These are phyloP conservation scores for Extremus antarcticus DNA, from an alignment of 495 filamentous ascomycete genomes.

Conservation along the genomic window DNA sequence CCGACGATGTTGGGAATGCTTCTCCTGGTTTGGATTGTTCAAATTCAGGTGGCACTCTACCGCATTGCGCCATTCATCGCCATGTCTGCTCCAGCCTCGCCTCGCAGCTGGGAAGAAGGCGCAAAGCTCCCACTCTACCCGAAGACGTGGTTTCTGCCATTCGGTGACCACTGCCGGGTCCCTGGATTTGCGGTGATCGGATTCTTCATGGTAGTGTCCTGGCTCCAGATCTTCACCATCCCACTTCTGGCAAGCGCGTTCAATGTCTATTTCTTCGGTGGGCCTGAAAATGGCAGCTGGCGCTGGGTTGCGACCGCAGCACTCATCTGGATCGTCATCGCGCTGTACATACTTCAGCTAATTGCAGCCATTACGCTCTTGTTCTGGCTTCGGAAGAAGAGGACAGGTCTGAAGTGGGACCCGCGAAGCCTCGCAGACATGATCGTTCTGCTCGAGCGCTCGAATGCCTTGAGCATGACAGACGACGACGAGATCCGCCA, in stretches of 20 bases:
- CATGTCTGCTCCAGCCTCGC: constrained; percentile 50
- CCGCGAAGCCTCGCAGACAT: constrained; percentile 69
- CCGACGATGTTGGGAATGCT: constrained; percentile 65
- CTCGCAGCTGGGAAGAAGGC: constrained; percentile 36
- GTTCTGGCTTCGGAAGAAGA: constrained; percentile 32
- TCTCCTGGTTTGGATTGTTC: constrained; percentile 65
- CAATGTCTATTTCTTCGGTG: constrained; percentile 42
- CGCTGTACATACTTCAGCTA: constrained; percentile 55
- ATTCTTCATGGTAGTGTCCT: constrained; percentile 44
- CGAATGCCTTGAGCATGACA: constrained; percentile 52
- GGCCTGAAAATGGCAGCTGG: constrained; percentile 44
- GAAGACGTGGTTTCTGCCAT: constrained; percentile 48
- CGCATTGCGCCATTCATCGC: constrained; percentile 66
- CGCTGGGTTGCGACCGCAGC: constrained; percentile 66
- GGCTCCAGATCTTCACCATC: constrained; percentile 53
- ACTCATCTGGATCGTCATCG: constrained; percentile 68
- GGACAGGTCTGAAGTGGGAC: constrained; percentile 71
- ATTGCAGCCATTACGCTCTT: constrained; percentile 45
- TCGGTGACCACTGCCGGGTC: constrained; percentile 44
- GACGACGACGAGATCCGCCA: not conserved
- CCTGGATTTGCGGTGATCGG: constrained; percentile 43
- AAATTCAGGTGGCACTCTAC: constrained; percentile 62
- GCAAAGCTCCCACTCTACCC: constrained; percentile 44
- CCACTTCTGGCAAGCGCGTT: constrained; percentile 56
- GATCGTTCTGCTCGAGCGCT: constrained; percentile 60